These are phyloP conservation scores for Aspergillus bertholletiae DNA, from an alignment of 495 filamentous ascomycete genomes.

Conservation along the genomic window DNA sequence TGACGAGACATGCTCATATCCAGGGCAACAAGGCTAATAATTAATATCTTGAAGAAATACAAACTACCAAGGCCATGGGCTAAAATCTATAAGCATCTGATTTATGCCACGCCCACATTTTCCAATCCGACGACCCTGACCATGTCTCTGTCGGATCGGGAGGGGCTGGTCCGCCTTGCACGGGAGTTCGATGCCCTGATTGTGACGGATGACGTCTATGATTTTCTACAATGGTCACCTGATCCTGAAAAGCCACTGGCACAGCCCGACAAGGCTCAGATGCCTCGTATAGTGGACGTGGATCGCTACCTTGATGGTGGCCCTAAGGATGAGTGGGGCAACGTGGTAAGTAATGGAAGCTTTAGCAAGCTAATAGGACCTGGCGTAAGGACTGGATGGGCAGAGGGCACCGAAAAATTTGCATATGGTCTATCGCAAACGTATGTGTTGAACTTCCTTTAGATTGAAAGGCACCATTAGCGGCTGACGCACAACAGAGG, in stretches of 20 bases:
- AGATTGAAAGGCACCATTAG: constrained; percentile 1
- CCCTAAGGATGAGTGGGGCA: constrained; percentile 60
- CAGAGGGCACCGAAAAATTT: constrained; percentile 66
- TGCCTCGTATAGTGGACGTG: constrained; percentile 74
- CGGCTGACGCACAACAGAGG: constrained; percentile 43
- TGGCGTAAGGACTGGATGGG: constrained; percentile 78
- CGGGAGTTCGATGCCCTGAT: constrained; percentile 71
- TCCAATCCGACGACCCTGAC: constrained; percentile 77
- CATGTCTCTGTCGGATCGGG: constrained; percentile 59
- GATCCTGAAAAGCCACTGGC: constrained; percentile 20
- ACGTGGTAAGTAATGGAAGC: constrained; percentile 74
- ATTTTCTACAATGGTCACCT: constrained; percentile 72
- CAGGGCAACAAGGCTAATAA: too few species aligned
- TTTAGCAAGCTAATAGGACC: constrained; percentile 86
- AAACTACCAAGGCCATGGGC: constrained; percentile 44
- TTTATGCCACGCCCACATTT: constrained; percentile 82
- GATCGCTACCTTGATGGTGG: constrained; percentile 60
- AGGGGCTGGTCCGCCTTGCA: constrained; percentile 62
- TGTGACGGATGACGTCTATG: constrained; percentile 89
- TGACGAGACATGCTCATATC: not conserved
- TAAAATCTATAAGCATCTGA: constrained; percentile 76
- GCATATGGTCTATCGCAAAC: constrained; percentile 62
- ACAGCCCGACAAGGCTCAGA: constrained; percentile 35
- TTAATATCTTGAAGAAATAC: constrained; percentile 23
- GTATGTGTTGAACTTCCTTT: constrained; percentile 35